Conservation (phyloP, 495 filamentous ascomycete species). For the Penicillium silybi region DNA sequence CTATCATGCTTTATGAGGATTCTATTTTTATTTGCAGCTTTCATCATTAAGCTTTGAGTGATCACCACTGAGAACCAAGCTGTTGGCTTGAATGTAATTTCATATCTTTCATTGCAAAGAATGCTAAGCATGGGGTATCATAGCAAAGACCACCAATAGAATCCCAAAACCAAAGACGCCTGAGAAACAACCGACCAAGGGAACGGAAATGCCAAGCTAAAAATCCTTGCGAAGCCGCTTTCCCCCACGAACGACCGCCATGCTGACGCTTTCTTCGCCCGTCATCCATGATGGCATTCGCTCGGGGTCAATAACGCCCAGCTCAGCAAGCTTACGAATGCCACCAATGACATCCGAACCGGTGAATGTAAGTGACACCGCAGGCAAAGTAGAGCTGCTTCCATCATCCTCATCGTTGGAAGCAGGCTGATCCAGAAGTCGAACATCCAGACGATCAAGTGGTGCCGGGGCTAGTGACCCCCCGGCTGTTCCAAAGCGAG, state of each 20-base stretch:
- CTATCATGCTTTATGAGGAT: background rate
- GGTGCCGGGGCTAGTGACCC: conserved; percentile 23
- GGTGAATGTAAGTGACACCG: conserved; percentile 61
- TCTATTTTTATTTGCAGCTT: background rate
- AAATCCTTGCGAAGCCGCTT: conserved; percentile 35
- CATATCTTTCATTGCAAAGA: background rate
- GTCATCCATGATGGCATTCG: conserved; percentile 90
- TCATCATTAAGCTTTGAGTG: background rate
- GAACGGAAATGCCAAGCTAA: conserved; percentile 5
- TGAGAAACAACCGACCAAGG: background rate
- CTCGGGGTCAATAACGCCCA: conserved; percentile 66
- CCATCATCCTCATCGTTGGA: conserved; percentile 16
- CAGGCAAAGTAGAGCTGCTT: conserved; percentile 10
- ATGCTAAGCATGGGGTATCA: conserved; percentile 11
- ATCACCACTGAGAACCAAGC: background rate
- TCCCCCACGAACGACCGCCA: conserved; percentile 62
- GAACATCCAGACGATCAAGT: conserved; percentile 32
- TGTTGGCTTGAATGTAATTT: background rate
- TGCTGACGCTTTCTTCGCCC: conserved; percentile 75
- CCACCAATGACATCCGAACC: conserved; percentile 81
- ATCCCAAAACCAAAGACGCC: background rate
- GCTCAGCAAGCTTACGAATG: conserved; percentile 68
- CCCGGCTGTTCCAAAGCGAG: conserved; percentile 39
- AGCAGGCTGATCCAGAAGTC: conserved; percentile 27
- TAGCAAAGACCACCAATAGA: background rate